Evolutionary conservation across 257 asterid species (phyloP).

Genomic region (Knoxia roxburghii): DNA sequence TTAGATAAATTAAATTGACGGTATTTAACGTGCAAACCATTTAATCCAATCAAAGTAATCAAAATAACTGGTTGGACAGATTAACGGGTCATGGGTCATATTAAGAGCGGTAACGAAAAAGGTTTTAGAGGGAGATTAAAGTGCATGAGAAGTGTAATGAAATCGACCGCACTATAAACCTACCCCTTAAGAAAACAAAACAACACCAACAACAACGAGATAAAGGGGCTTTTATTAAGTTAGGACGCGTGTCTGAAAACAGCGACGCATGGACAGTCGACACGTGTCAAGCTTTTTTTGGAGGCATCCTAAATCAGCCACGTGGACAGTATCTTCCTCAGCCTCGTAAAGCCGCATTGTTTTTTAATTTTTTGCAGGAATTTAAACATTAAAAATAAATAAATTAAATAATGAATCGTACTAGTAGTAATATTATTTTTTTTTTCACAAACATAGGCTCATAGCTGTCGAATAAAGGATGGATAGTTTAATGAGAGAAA

Average conservation of each 20-base stretch:
- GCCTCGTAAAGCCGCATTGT: conserved; percentile 28
- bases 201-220: neutral
- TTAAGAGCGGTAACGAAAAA: no score
- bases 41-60: no score
- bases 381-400: neutral
- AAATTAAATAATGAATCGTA: conserved; percentile 1
- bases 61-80: no score
- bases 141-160: conserved; percentile 3
- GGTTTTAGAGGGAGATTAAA: no score
- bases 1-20: no score
- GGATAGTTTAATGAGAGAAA: neutral
- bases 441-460: neutral
- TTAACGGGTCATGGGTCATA: no score
- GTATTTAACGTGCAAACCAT: no score
- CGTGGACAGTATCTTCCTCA: conserved; percentile 22
- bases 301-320: conserved; percentile 10
- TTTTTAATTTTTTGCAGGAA: no score
- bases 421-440: neutral
- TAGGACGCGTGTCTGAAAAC: conserved; percentile 21
- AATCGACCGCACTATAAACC: conserved; percentile 1
- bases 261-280: neutral
- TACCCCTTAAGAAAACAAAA: neutral
- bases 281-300: conserved; percentile 15
- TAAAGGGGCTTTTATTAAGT: neutral
- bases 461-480: conserved; percentile 18